Percentiles rank a stretch among this genome's conserved stretches.
Conservation (phyloP, 208 protist species). For the Crithidia bombi region DNA sequence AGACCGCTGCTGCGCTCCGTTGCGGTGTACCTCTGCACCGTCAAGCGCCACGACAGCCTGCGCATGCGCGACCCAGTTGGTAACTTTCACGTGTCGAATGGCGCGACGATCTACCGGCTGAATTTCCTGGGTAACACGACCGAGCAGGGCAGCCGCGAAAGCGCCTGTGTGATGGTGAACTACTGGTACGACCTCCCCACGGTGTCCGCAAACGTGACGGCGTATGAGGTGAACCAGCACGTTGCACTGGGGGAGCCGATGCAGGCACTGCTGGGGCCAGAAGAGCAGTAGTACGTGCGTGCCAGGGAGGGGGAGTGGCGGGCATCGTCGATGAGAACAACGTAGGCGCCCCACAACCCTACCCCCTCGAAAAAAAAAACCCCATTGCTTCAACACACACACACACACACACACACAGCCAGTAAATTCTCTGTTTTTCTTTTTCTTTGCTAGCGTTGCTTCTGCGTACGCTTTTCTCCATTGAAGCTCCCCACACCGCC, state of each 20-base stretch:
- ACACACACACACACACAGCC: no score
- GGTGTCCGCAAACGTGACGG: slow-evolving; percentile 49
- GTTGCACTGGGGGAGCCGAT: slow-evolving; percentile 59
- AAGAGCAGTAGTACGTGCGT: slow-evolving; percentile 5
- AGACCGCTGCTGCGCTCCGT: slow-evolving; percentile 66
- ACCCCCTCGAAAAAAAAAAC: no score
- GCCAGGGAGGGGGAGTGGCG: not conserved
- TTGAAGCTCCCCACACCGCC: no score
- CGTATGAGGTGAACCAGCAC: slow-evolving; percentile 62
- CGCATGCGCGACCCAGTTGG: slow-evolving; percentile 81
- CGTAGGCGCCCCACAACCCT: no score
- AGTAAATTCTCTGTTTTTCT: no score
- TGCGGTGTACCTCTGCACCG: slow-evolving; percentile 67
- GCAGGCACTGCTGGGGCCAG: slow-evolving; percentile 31
- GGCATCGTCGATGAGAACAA: not conserved
- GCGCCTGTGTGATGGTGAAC: slow-evolving; percentile 89
- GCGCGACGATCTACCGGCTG: slow-evolving; percentile 74
- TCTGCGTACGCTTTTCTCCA: no score
- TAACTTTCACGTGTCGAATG: slow-evolving; percentile 91
- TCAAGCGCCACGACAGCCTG: slow-evolving; percentile 47
- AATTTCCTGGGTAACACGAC: slow-evolving; percentile 81
- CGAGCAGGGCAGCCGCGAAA: slow-evolving; percentile 66
- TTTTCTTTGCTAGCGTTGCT: no score
- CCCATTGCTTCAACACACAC: no score
- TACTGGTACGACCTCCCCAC: slow-evolving; percentile 78